A percentile compares a stretch with the other conserved stretches of the same genome.
phyloP scores from a whole-genome alignment of 257 asterid genomes.

The Solanum okadae region DNA sequence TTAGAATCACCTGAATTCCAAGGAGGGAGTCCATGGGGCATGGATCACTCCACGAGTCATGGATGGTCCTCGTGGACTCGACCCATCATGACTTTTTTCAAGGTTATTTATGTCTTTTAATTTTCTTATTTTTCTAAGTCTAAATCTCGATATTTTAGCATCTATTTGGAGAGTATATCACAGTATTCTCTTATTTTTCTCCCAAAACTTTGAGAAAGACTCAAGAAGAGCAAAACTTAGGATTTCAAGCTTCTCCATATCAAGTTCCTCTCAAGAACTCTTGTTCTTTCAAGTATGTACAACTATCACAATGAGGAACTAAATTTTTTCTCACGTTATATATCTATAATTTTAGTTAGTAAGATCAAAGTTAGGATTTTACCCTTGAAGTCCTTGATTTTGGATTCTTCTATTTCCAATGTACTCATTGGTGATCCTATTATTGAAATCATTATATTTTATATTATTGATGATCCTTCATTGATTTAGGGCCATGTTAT shows the following conservation, averaged over 20 bases:
- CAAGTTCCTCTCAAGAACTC: neutral
- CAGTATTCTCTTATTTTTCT: neutral
- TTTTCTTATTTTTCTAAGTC: neutral
- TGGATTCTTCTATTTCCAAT: too few species aligned
- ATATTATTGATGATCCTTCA: too few species aligned
- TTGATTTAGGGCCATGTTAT: too few species aligned
- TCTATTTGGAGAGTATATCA: neutral
- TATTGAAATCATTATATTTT: too few species aligned
- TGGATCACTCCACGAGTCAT: neutral
- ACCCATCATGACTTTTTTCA: neutral
- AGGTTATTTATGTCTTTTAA: neutral
- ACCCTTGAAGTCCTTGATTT: too few species aligned
- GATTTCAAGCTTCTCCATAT: neutral
- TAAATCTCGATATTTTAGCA: neutral
- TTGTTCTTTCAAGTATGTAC: neutral
- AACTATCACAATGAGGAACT: neutral
- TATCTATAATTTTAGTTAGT: neutral
- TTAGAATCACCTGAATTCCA: too few species aligned
- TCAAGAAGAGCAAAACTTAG: neutral
- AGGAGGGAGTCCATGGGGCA: accelerated
- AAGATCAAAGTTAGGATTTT: too few species aligned
- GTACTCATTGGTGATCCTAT: too few species aligned
- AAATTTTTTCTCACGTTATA: too few species aligned
- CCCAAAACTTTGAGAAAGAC: neutral
- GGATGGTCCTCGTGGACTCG: neutral